A percentile compares a stretch with the other conserved stretches of the same genome.
Conservation (phyloP, 2,329 filamentous ascomycete genomes). For the Passalora sequoiae region DNA sequence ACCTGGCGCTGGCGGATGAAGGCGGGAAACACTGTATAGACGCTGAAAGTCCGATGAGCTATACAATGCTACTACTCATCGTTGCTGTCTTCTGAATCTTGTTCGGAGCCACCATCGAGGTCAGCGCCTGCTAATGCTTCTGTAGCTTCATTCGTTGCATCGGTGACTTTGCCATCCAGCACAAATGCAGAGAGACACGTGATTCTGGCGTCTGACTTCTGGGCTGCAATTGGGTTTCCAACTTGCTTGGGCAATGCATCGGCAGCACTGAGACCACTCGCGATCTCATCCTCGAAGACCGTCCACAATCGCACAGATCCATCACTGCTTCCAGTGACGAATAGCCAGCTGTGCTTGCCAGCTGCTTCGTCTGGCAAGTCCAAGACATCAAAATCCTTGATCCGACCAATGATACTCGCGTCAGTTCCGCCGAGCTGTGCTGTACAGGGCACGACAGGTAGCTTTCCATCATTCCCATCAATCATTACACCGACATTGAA, state of each 20-base stretch:
- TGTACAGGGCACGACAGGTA: slow-evolving; percentile 43
- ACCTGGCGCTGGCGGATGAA: too few relatives aligned
- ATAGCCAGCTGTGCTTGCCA: slow-evolving; percentile 41
- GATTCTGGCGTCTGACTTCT: slow-evolving; percentile 81
- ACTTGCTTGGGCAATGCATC: slow-evolving; percentile 41
- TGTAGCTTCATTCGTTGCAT: slow-evolving; percentile 15
- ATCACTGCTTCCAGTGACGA: slow-evolving; percentile 77
- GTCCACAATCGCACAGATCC: slow-evolving; percentile 77
- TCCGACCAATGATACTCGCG: slow-evolving; percentile 62
- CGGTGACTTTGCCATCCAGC: slow-evolving; percentile 51
- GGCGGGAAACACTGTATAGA: too few relatives aligned
- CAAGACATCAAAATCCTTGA: slow-evolving; percentile 83
- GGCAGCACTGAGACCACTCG: slow-evolving; percentile 3
- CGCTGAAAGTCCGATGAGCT: too few relatives aligned
- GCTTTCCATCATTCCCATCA: slow-evolving; percentile 28
- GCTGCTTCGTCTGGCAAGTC: slow-evolving; percentile 37
- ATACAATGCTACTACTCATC: too few relatives aligned
- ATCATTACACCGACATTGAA: slow-evolving; percentile 56
- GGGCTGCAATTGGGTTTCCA: slow-evolving; percentile 66
- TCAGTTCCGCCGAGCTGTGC: slow-evolving; percentile 67
- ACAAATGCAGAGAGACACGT: slow-evolving; percentile 83
- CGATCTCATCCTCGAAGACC: slow-evolving; percentile 12
- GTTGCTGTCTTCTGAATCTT: background rate
- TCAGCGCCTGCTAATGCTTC: slow-evolving; percentile 16
- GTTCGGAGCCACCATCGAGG: slow-evolving; percentile 8